These are phyloP conservation scores for Heliamphora exappendiculata DNA, from an alignment of 148 eudicot species.

Conservation along the genomic window DNA sequence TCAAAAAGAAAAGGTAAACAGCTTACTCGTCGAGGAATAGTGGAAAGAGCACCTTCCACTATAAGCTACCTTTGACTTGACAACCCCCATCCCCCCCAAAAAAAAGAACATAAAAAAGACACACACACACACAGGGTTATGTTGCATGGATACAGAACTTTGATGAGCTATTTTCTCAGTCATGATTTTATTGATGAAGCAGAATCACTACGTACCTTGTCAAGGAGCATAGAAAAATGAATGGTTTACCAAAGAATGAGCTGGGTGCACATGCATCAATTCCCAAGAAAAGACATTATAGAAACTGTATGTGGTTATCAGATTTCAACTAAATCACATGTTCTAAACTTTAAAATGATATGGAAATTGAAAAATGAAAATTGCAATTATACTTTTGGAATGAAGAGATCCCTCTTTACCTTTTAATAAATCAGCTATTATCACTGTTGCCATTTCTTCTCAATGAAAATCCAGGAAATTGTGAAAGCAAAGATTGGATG, in stretches of 20 bases:
- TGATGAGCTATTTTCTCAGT: neutral
- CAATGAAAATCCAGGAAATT: constrained; percentile 33
- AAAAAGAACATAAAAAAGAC: too few species aligned
- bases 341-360: neutral
- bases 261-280: neutral
- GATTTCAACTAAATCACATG: neutral
- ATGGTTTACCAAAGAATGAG: neutral
- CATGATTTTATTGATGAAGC: neutral
- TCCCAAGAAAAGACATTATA: neutral
- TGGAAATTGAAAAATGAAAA: neutral
- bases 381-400: neutral
- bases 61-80: too few species aligned
- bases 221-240: neutral
- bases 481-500: constrained; percentile 34
- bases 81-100: too few species aligned
- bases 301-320: neutral
- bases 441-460: constrained; percentile 25
- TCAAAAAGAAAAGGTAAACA: neutral
- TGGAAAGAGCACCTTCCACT: neutral
- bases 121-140: too few species aligned
- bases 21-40: neutral
- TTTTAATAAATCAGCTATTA: constrained; percentile 12
- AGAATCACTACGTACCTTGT: neutral
- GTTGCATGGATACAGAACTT: too few species aligned
- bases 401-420: neutral